Evolutionary conservation across 768 basidiomycete genomes (phyloP), one percentile per base, ranked within the genome.

Genomic region (Trichaptum fuscoviolaceum): DNA sequence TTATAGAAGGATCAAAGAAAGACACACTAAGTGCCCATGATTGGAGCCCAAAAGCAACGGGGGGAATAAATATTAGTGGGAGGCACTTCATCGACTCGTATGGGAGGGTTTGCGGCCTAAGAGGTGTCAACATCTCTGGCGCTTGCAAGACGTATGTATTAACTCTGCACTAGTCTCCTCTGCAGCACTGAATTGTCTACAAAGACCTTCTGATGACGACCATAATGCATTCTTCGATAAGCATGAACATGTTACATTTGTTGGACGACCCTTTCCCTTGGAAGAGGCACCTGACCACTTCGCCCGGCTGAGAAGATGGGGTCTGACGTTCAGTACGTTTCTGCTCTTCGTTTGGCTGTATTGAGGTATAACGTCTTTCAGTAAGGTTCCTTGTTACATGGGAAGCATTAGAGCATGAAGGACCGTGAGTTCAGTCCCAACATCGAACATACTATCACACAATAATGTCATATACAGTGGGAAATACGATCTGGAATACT

Each of bases 381-480:
- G 93, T 97, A 64, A 85, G 96, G 57, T 94, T 99, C 71, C 86
- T 96, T 27, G 86, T 99, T 4, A 96, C 96, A 0, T 99, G 96
- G 96, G 96, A 99, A 75, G 94, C 96, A 0, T 83, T 99, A 18
- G 96, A 98, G 73, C 97, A 99, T 73, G 87, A 84, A 67, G 96
- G 94, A 70, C 92, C 87, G 95, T 96, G 78, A 70, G 93, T 88
- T 42, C 26, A 15, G 26, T 12, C 34, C 8, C 59, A 61, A 34
- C 59, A 15, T 34, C 20, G 8, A 30, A 12, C 10, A 52, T 12
- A 52, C 24, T 8, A 58, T 26, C n/a, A 24, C 30, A 61, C 23
- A 57, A 15, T 65, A 26, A 60, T 42, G 60, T 61, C 20, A 35
- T 58, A 12, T 4, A 30, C 71, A 96, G 93, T 7, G 95, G 95